Conservation (phyloP, 768 basidiomycete genomes). For the Pholiota microspora region DNA sequence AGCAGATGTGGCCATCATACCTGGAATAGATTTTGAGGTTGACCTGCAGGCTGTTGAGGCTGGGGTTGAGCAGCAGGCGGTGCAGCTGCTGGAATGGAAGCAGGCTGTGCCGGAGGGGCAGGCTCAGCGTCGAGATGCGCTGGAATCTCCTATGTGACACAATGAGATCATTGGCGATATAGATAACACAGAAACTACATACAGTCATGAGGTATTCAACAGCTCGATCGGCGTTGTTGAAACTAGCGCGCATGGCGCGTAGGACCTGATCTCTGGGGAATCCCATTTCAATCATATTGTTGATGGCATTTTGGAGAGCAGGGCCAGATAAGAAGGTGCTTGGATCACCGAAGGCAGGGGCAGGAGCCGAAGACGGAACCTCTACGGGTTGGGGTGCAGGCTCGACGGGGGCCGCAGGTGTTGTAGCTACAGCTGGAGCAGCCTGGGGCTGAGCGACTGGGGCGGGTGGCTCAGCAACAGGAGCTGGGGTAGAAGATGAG, state of each 20-base stretch:
- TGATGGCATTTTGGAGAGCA: constrained; percentile 72
- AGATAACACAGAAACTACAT: constrained; percentile 21
- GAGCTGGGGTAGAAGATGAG: constrained; percentile 27
- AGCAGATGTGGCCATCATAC: constrained; percentile 33
- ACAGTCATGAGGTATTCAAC: constrained; percentile 98
- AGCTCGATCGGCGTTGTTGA: constrained; percentile 96
- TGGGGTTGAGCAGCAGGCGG: constrained; percentile 22
- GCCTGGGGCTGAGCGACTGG: constrained; percentile 20
- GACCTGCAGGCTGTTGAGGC: constrained; percentile 36
- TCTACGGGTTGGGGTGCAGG: constrained; percentile 30
- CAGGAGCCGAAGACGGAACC: constrained; percentile 31
- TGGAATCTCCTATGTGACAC: constrained; percentile 69
- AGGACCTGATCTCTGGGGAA: constrained; percentile 83
- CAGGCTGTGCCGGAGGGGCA: constrained; percentile 32
- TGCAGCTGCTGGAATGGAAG: constrained; percentile 28
- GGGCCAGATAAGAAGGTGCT: constrained; percentile 74
- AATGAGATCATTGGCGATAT: constrained; percentile 7
- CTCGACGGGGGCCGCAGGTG: constrained; percentile 26
- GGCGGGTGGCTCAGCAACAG: constrained; percentile 20
- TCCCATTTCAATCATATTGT: constrained; percentile 92
- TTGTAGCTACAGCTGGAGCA: constrained; percentile 24
- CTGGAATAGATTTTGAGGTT: constrained; percentile 87
- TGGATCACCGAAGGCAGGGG: constrained; percentile 41
- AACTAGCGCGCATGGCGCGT: constrained; percentile 87
- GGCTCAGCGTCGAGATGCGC: constrained; percentile 58